Percentiles rank a stretch among this genome's conserved stretches.
Evolutionary conservation across 257 asterid species (phyloP).

Genomic region (Solanum megistacrolobum): DNA sequence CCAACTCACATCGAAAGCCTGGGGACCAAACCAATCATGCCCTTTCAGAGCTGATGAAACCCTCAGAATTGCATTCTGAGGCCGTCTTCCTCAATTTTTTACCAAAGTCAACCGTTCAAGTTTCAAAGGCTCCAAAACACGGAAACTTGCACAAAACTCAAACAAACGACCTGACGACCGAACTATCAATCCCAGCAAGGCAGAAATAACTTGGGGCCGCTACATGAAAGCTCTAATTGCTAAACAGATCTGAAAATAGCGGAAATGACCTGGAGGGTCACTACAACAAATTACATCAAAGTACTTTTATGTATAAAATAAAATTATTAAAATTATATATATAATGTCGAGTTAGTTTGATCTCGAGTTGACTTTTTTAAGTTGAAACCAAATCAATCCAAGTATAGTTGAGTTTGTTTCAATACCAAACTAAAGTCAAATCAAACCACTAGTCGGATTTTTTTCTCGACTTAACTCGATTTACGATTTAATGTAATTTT

Average conservation of each 20-base stretch:
- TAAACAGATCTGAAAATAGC: background rate
- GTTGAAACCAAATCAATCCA: background rate
- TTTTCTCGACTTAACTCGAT: no score
- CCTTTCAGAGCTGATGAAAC: background rate
- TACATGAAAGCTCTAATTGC: background rate
- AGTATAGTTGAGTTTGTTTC: background rate
- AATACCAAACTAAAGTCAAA: background rate
- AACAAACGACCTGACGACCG: background rate
- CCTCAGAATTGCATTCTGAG: no score
- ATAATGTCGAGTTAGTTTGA: background rate
- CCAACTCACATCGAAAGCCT: background rate
- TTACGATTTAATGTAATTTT: no score
- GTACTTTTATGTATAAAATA: background rate
- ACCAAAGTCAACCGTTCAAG: background rate
- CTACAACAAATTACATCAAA: background rate
- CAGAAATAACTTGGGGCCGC: background rate
- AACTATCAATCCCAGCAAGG: background rate
- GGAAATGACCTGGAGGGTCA: background rate
- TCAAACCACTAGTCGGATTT: no score
- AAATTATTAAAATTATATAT: no score
- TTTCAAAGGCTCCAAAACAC: background rate
- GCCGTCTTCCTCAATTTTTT: background rate
- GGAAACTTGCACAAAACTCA: background rate
- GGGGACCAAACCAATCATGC: background rate
- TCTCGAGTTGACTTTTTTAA: background rate